Evolutionary conservation across 768 basidiomycete species (phyloP).

Genomic region (Austroboletus eburneus): DNA sequence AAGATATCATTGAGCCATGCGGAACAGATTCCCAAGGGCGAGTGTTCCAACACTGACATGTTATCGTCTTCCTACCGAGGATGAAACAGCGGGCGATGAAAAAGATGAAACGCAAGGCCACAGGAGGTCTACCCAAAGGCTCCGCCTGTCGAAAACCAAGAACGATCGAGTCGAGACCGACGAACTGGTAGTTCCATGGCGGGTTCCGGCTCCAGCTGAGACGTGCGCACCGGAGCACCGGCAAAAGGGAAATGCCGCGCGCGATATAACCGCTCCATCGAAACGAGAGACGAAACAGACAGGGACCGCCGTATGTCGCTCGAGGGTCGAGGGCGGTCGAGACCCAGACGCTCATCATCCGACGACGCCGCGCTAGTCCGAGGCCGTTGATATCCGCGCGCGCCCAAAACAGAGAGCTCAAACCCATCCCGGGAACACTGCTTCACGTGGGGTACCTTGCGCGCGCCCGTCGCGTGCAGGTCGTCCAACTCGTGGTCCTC

Average conservation of each 20-base stretch:
- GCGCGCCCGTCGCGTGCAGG: constrained; percentile 3
- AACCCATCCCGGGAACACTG: constrained; percentile 5
- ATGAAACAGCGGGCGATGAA: too few relatives aligned
- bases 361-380: not conserved
- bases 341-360: not conserved
- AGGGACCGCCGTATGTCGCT: not conserved
- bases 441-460: not conserved
- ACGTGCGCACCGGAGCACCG: constrained; percentile 26
- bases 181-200: constrained; percentile 28
- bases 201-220: constrained; percentile 31
- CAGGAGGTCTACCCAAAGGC: not conserved
- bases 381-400: not conserved
- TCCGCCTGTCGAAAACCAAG: not conserved
- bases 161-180: not conserved
- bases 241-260: constrained; percentile 18
- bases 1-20: too few relatives aligned
- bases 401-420: constrained; percentile 15
- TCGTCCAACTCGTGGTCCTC: constrained; percentile 29
- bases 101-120: too few relatives aligned
- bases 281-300: not conserved
- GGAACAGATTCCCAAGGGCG: too few relatives aligned
- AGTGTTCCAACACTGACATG: too few relatives aligned
- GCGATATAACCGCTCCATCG: constrained; percentile 2
- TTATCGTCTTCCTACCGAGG: too few relatives aligned
- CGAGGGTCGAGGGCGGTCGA: not conserved